phyloP scores from a whole-genome alignment of 2,329 filamentous ascomycete species.

The Pseudogymnoascus pannorum region DNA sequence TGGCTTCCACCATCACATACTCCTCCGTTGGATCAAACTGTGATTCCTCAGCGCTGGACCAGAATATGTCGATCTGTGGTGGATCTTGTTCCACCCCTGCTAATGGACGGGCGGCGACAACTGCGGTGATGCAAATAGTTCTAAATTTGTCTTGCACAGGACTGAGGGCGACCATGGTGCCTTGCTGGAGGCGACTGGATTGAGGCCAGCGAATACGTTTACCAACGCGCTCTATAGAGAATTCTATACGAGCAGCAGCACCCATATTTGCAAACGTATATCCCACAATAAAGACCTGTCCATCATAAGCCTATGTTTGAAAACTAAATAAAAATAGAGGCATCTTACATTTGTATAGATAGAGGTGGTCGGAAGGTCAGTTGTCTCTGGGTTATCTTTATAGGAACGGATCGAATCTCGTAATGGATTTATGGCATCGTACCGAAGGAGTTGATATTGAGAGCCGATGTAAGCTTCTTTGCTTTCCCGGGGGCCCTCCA shows the following conservation, averaged over 20 bases:
- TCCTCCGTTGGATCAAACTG: conserved; percentile 57
- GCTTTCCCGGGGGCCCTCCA: conserved; percentile 49
- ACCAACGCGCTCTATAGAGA: conserved; percentile 58
- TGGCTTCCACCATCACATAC: conserved; percentile 68
- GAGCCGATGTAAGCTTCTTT: conserved; percentile 61
- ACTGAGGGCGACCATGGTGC: conserved; percentile 47
- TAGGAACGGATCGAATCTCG: conserved; percentile 57
- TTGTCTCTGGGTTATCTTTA: conserved; percentile 42
- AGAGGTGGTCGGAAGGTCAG: conserved; percentile 50
- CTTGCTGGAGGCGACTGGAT: conserved; percentile 44
- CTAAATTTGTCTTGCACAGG: conserved; percentile 53
- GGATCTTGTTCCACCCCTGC: conserved; percentile 56
- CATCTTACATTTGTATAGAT: conserved; percentile 62
- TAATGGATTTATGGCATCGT: conserved; percentile 64
- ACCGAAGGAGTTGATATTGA: conserved; percentile 69
- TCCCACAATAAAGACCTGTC: conserved; percentile 58
- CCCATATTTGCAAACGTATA: conserved; percentile 57
- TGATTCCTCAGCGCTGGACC: conserved; percentile 51
- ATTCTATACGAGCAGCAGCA: conserved; percentile 59
- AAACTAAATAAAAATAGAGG: neutral
- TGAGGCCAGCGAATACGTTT: conserved; percentile 60
- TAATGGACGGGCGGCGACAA: conserved; percentile 63
- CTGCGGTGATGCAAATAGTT: conserved; percentile 59
- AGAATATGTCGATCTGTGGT: conserved; percentile 69
- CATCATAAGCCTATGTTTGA: neutral